Base-by-base conservation (phyloP, 2,329 filamentous ascomycete species). In the Trichoderma sp. region DNA sequence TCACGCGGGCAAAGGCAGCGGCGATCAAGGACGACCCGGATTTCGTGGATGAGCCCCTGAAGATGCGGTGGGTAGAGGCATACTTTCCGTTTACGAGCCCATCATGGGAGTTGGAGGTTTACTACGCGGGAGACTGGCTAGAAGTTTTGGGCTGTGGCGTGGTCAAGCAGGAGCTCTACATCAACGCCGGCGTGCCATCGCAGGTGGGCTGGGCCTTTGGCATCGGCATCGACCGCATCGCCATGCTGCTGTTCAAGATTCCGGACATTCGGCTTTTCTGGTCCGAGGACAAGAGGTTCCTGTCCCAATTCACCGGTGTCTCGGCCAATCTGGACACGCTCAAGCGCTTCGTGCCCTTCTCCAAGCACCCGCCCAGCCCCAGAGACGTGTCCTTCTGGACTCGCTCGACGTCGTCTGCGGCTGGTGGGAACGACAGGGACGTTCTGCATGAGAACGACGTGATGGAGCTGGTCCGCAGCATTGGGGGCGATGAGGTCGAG, bases 41-140 rank as follows among this genome's bases (percentile, higher is more conserved):
- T 66, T 83, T 81, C 72, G 78, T 82, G 24, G 84, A 88, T 60
- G 91, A 96, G 75, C 93, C 94, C 5, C 83, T 98, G 49, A 90
- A 89, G 73, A 90, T 97, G 75, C 89, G 96, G 73, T 99, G 96
- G 96, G 90, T 98, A 8, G 95, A 97, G 79, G 94, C 96, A 1
- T 98, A 96, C 81, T 99, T 99, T 81, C 96, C 96, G 49, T 98
- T 98, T 78, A 99, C 96, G 0, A 94, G 90, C 69, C 96, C 96
- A 0, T 96, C 91, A 7, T 99, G 93, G 92, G 96, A 99, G 79
- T 86, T 99, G 28, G 96, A 99, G 77, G 93, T 99, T 11, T 94
- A 92, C 83, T 97, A 95, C 87, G 90, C 91, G 73, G 94, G 92
- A 34, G 92, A 96, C 77, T 99, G 96, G 96, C 89, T 99, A 39